phyloP scores from a whole-genome alignment of 2,329 filamentous ascomycete species.

The Metarhizium humberi region DNA sequence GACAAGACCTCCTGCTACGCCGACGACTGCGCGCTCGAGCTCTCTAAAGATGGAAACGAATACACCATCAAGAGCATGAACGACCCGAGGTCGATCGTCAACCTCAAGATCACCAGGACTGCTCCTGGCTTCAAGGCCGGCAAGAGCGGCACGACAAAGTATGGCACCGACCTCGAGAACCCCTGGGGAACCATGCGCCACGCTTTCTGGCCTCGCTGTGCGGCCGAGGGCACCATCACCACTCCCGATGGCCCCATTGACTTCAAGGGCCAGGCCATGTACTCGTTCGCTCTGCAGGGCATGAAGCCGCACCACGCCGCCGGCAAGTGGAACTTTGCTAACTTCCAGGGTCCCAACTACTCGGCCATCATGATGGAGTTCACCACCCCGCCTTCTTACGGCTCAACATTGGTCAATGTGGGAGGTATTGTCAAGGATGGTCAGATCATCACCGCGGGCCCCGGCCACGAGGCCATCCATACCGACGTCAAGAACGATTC shows the following conservation, averaged over 20 bases:
- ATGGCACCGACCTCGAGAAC: slow-evolving; percentile 73
- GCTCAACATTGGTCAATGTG: slow-evolving; percentile 71
- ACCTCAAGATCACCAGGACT: slow-evolving; percentile 68
- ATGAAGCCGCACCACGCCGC: slow-evolving; percentile 99
- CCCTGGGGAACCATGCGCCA: slow-evolving; percentile 94
- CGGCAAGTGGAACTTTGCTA: slow-evolving; percentile 83
- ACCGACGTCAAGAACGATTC: slow-evolving; percentile 59
- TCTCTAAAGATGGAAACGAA: slow-evolving; percentile 71
- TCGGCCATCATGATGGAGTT: slow-evolving; percentile 94
- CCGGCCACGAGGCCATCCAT: slow-evolving; percentile 58
- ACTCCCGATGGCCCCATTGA: slow-evolving; percentile 75
- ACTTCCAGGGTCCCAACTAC: slow-evolving; percentile 81
- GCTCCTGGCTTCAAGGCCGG: slow-evolving; percentile 80
- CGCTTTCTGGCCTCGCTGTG: slow-evolving; percentile 86
- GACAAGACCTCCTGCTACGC: slow-evolving; percentile 78
- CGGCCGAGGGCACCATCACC: slow-evolving; percentile 72
- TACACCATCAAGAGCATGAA: slow-evolving; percentile 88
- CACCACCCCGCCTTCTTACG: slow-evolving; percentile 89
- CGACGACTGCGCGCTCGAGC: slow-evolving; percentile 72
- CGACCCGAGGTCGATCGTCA: slow-evolving; percentile 72
- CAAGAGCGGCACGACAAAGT: slow-evolving; percentile 73
- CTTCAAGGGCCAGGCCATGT: slow-evolving; percentile 70
- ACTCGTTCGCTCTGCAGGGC: slow-evolving; percentile 81
- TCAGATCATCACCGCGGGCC: slow-evolving; percentile 67
- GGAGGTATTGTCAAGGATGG: slow-evolving; percentile 74